Evolutionary conservation across 257 asterid genomes (phyloP), one percentile per base, ranked within the genome.

Genomic region (Avicennia marina): DNA sequence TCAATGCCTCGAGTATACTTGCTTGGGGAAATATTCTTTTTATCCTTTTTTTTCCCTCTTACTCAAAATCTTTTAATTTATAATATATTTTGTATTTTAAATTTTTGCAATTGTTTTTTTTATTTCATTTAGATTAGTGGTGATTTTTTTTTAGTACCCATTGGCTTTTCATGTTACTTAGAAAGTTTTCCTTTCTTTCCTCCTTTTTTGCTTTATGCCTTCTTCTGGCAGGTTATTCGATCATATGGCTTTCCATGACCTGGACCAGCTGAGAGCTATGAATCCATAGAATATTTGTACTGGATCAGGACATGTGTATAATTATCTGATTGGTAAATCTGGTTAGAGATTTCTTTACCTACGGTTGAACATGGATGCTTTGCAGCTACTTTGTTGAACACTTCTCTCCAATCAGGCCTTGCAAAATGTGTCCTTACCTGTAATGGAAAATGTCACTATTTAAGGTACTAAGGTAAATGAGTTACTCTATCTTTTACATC

Each of bases 321-420:
- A 22, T 7, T 29, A 11, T 39, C 25, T 42, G 19, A 53, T 49
- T 17, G 48, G 11, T 44, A 21, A 61, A 43, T 76, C 65, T 40
- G 82, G 82, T 71, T 13, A 21, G 51, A 45, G 45, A 45, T 58
- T 9, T 41, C 72, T 62, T 79, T 84, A 90, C 97, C 98, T 72
- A 90, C 75, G 67, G 85, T 84, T 19, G 90, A 79, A 53, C 83
- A 75, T 11, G 98, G 98, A 72, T 90, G 81, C 73, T 82, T 90
- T 43, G 65, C 67, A 16, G 96, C 96, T 58, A 86, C 69, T 74
- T 82, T 90, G 72, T 71, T 70, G 80, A 90, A 90, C 69, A 84
- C 96, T 58, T 90, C 84, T 53, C 56, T 80, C 98, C 96, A 90
- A 32, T 73, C 63, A 10, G 83, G 83, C 73, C 83, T 73, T 39